Conservation (phyloP, 331 rosid species). For the Rosa hybrid region DNA sequence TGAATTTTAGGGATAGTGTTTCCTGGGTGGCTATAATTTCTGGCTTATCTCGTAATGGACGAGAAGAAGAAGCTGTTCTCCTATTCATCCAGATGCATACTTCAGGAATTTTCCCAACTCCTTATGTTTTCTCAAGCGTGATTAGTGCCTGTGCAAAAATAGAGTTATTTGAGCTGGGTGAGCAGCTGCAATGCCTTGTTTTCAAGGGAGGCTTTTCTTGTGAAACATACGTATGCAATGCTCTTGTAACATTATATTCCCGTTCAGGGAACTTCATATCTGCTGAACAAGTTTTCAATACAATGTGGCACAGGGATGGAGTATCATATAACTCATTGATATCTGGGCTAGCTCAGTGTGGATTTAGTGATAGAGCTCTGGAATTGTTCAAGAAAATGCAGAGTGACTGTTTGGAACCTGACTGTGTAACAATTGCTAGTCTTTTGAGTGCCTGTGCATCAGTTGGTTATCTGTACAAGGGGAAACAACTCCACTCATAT, state of each 20-base stretch:
- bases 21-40: slow-evolving; percentile 94
- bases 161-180: slow-evolving; percentile 50
- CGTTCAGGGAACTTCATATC: slow-evolving; percentile 54
- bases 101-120: slow-evolving; percentile 60
- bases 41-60: slow-evolving; percentile 72
- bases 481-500: slow-evolving; percentile 77
- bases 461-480: slow-evolving; percentile 52
- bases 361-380: slow-evolving; percentile 56
- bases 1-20: slow-evolving; percentile 56
- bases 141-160: slow-evolving; percentile 76
- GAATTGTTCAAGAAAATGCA: slow-evolving; percentile 68
- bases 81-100: slow-evolving; percentile 67
- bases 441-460: slow-evolving; percentile 78
- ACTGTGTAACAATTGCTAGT: slow-evolving; percentile 80
- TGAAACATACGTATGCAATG: slow-evolving; percentile 84
- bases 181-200: slow-evolving; percentile 76
- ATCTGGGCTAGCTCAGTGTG: slow-evolving; percentile 79
- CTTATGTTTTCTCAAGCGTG: slow-evolving; percentile 76
- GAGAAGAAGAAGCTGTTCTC: slow-evolving; percentile 67
- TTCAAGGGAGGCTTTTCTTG: slow-evolving; percentile 67
- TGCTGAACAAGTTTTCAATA: slow-evolving; percentile 60
- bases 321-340: slow-evolving; percentile 87
- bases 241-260: slow-evolving; percentile 73
- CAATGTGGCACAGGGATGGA: slow-evolving; percentile 61
- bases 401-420: slow-evolving; percentile 66